Evolutionary conservation across 805 yeast species (phyloP).

Genomic region (Suhomyces canberraensis): DNA sequence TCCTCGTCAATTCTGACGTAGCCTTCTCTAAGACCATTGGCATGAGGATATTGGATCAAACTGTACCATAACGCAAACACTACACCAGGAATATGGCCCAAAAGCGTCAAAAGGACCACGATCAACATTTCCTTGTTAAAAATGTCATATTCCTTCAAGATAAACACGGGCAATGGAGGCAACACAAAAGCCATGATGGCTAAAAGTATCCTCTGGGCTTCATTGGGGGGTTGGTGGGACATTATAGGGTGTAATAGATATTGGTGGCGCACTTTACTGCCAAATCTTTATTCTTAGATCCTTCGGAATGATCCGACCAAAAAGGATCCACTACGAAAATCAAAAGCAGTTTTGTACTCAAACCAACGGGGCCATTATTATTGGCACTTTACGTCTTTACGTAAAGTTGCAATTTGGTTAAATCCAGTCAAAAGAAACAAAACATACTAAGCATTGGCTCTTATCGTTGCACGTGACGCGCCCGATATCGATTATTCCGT

Average conservation of each 20-base stretch:
- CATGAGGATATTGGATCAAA: slow-evolving; percentile 4
- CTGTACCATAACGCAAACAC: slow-evolving; percentile 27
- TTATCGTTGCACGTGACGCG: too few species aligned
- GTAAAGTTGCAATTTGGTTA: too few species aligned
- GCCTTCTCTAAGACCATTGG: slow-evolving; percentile 12
- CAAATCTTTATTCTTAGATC: not conserved
- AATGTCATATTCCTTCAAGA: slow-evolving; percentile 27
- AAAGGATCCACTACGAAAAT: too few species aligned
- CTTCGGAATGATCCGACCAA: too few species aligned
- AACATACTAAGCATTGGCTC: too few species aligned
- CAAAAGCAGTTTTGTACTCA: too few species aligned
- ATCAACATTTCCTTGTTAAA: slow-evolving; percentile 34
- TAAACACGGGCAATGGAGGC: slow-evolving; percentile 39
- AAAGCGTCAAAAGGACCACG: slow-evolving; percentile 27
- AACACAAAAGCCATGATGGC: slow-evolving; percentile 30
- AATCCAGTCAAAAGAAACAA: too few species aligned
- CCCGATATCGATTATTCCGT: not conserved
- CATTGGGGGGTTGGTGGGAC: not conserved
- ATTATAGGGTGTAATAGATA: not conserved
- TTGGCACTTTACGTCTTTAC: too few species aligned
- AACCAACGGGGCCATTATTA: too few species aligned
- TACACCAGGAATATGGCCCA: slow-evolving; percentile 34
- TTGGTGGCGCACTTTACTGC: not conserved
- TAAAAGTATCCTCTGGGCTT: slow-evolving; percentile 22
- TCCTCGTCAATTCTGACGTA: slow-evolving; percentile 23